phyloP scores from a whole-genome alignment of 495 filamentous ascomycete species.

The Umbilicaria muhlenbergii region DNA sequence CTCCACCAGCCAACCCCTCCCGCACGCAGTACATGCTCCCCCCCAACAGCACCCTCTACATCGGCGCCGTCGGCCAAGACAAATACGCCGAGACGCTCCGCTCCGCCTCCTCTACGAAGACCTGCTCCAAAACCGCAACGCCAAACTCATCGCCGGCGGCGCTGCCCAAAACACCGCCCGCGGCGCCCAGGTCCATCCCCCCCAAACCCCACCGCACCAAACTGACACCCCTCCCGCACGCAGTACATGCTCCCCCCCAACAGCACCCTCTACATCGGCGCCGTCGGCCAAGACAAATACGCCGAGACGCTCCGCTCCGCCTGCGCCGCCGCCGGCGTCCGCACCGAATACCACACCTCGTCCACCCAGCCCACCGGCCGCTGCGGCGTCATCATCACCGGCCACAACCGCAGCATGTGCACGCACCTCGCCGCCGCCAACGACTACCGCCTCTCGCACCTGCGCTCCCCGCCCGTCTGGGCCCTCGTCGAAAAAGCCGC shows the following conservation, averaged over 20 bases:
- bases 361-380: conserved; percentile 68
- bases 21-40: conserved; percentile 67
- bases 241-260: conserved; percentile 82
- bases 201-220: background rate
- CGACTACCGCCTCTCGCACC: conserved; percentile 86
- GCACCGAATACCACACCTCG: conserved; percentile 86
- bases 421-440: conserved; percentile 95
- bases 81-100: conserved; percentile 76
- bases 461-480: conserved; percentile 87
- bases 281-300: conserved; percentile 83
- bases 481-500: conserved; percentile 71
- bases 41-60: conserved; percentile 71
- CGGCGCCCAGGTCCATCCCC: conserved; percentile 55
- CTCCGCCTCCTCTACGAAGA: conserved; percentile 81
- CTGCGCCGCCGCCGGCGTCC: conserved; percentile 65
- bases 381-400: conserved; percentile 93
- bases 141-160: conserved; percentile 89
- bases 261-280: conserved; percentile 82
- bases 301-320: conserved; percentile 70
- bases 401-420: conserved; percentile 81
- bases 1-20: conserved; percentile 3
- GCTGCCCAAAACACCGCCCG: conserved; percentile 97
- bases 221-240: conserved; percentile 4
- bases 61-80: conserved; percentile 86
- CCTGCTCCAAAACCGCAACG: conserved; percentile 67